Percentiles rank a stretch among this genome's conserved stretches.
Conservation (phyloP, 805 yeast genomes). For the Groenewaldozyma salmanticensis region DNA sequence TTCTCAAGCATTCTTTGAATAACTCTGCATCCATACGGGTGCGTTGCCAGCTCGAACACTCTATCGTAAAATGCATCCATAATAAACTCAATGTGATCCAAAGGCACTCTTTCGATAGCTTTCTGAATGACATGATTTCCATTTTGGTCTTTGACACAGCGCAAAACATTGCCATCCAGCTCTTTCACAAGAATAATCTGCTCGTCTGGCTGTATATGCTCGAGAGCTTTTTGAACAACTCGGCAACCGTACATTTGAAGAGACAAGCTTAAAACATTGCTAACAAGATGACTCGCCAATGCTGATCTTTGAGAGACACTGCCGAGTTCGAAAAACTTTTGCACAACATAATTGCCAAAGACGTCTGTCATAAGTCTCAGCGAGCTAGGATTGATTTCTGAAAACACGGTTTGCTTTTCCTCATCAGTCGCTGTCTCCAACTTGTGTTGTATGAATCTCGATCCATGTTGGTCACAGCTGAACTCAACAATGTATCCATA, state of each 20-base stretch:
- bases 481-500: slow-evolving; percentile 85
- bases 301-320: slow-evolving; percentile 56
- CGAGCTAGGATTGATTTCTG: slow-evolving; percentile 67
- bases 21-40: slow-evolving; percentile 96
- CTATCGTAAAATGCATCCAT: slow-evolving; percentile 51
- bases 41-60: slow-evolving; percentile 80
- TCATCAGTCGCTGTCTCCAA: slow-evolving; percentile 52
- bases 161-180: slow-evolving; percentile 48
- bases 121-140: slow-evolving; percentile 98
- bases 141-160: slow-evolving; percentile 86
- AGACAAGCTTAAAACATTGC: slow-evolving; percentile 65
- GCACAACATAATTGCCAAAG: slow-evolving; percentile 95
- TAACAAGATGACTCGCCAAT: slow-evolving; percentile 61
- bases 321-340: slow-evolving; percentile 84
- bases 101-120: slow-evolving; percentile 79
- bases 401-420: slow-evolving; percentile 73
- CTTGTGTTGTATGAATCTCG: slow-evolving; percentile 90
- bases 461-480: slow-evolving; percentile 93
- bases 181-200: slow-evolving; percentile 65
- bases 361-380: slow-evolving; percentile 88
- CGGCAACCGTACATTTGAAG: slow-evolving; percentile 97
- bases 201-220: slow-evolving; percentile 52
- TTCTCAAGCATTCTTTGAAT: slow-evolving; percentile 85
- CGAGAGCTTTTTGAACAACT: slow-evolving; percentile 90
- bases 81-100: slow-evolving; percentile 58